Evolutionary conservation across 2,329 filamentous ascomycete species (phyloP).

Genomic region (Fusarium mundagurra): DNA sequence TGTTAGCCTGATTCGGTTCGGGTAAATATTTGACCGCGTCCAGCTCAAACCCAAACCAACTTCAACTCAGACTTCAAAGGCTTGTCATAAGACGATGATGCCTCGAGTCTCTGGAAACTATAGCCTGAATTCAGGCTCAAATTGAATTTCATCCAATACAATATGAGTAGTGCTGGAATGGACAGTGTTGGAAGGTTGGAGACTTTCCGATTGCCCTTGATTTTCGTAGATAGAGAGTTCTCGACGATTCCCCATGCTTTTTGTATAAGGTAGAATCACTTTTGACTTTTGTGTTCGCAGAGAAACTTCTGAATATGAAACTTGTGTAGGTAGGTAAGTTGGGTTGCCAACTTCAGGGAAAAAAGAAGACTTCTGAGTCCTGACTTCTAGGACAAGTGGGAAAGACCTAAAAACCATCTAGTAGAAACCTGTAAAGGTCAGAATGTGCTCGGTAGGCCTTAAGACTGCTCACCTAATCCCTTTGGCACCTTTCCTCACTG

Average conservation of each 20-base stretch:
- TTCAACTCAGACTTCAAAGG: not conserved
- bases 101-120: not conserved
- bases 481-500: not conserved
- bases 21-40: slow-evolving; percentile 20
- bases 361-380: not conserved
- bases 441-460: not conserved
- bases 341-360: not conserved
- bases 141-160: not conserved
- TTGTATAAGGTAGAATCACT: not conserved
- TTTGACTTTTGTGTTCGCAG: not conserved
- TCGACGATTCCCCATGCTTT: not conserved
- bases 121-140: not conserved
- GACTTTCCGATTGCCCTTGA: not conserved
- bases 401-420: not conserved
- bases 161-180: not conserved
- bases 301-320: not conserved
- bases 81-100: not conserved
- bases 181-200: not conserved
- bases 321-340: not conserved
- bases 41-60: not conserved
- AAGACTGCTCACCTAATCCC: not conserved
- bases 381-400: not conserved
- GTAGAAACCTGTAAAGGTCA: not conserved
- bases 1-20: slow-evolving; percentile 25
- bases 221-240: slow-evolving; percentile 13